Evolutionary conservation across 768 basidiomycete genomes (phyloP).

Genomic region (Rubroboletus satanas): DNA sequence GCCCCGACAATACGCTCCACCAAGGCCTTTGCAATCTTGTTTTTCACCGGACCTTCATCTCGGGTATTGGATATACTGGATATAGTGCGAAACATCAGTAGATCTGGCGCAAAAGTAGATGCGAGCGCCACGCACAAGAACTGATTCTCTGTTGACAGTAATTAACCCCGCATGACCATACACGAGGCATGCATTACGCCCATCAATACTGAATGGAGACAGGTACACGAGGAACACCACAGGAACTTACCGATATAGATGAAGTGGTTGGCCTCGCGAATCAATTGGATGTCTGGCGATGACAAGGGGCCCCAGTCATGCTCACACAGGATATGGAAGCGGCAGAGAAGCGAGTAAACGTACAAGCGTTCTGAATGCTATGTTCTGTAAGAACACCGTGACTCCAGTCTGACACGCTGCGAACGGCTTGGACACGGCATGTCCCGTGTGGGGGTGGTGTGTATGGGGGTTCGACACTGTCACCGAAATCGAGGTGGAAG

Average conservation of each 20-base stretch:
- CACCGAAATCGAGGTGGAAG: conserved; percentile 49
- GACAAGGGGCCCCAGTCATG: background rate
- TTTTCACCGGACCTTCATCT: conserved; percentile 64
- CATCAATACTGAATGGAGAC: conserved; percentile 4
- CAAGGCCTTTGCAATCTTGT: conserved; percentile 79
- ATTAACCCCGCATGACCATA: background rate
- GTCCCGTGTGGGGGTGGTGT: conserved; percentile 43
- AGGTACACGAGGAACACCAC: background rate
- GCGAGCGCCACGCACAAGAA: conserved; percentile 62
- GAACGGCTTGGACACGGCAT: conserved; percentile 74
- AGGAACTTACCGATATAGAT: conserved; percentile 82
- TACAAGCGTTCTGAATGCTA: conserved; percentile 92
- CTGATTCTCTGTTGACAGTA: conserved; percentile 58
- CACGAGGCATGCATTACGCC: conserved; percentile 13
- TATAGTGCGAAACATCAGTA: conserved; percentile 6
- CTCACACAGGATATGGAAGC: background rate
- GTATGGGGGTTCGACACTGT: conserved; percentile 41
- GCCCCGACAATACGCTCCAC: conserved; percentile 85
- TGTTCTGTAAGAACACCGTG: conserved; percentile 87
- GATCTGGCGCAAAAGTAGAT: background rate
- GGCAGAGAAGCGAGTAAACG: conserved; percentile 29
- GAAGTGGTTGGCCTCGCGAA: conserved; percentile 79
- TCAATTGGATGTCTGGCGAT: conserved; percentile 65
- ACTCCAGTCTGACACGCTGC: conserved; percentile 91
- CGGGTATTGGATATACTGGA: conserved; percentile 73